phyloP scores from a whole-genome alignment of 1,284 basidiomycete genomes.

The Rhodotorula sp. region DNA sequence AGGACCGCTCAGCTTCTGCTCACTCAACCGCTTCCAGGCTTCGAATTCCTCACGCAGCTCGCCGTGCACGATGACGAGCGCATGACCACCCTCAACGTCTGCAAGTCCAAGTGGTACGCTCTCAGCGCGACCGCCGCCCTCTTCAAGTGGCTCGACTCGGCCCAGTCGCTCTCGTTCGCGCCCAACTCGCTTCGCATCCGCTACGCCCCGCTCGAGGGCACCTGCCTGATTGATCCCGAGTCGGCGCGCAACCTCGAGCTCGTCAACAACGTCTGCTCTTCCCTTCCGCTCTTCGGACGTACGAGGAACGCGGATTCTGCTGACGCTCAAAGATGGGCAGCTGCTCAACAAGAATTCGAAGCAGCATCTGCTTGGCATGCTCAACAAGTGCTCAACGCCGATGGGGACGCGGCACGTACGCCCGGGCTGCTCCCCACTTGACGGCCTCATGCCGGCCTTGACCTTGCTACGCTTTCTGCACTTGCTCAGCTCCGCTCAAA shows the following conservation, averaged over 20 bases:
- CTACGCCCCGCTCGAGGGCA: slow-evolving; percentile 72
- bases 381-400: slow-evolving; percentile 81
- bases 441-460: neutral
- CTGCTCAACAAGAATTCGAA: slow-evolving; percentile 41
- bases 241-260: slow-evolving; percentile 84
- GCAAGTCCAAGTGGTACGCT: slow-evolving; percentile 59
- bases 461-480: neutral
- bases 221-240: slow-evolving; percentile 88
- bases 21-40: slow-evolving; percentile 28
- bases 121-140: slow-evolving; percentile 80
- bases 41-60: slow-evolving; percentile 40
- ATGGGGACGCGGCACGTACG: slow-evolving; percentile 64
- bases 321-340: slow-evolving; percentile 43
- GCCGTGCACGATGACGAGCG: slow-evolving; percentile 41
- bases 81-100: slow-evolving; percentile 15
- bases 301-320: neutral
- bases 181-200: slow-evolving; percentile 72
- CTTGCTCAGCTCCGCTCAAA: slow-evolving; percentile 63
- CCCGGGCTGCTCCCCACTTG: neutral
- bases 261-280: slow-evolving; percentile 67
- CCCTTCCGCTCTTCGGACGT: neutral
- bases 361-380: slow-evolving; percentile 47
- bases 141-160: slow-evolving; percentile 74
- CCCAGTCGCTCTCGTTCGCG: slow-evolving; percentile 69
- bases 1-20: neutral